Evolutionary conservation across 1,139 yeast genomes (phyloP).

Genomic region (Kodamaea ohmeri): DNA sequence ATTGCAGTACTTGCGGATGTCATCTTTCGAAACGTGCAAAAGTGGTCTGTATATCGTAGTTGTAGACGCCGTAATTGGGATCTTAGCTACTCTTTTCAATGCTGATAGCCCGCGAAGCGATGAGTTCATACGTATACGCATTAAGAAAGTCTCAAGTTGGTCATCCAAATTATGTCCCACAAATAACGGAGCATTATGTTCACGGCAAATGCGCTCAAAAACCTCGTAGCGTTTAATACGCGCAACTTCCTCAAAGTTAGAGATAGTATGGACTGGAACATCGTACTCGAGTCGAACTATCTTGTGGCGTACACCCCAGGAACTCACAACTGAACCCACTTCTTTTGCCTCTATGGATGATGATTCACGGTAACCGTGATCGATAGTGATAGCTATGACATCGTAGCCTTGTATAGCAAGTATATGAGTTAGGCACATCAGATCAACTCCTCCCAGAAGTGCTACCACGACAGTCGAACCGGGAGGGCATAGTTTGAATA

Average conservation of each 20-base stretch:
- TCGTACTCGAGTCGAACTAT: slow-evolving; percentile 36
- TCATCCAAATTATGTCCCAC: slow-evolving; percentile 73
- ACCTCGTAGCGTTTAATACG: slow-evolving; percentile 50
- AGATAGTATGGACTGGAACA: slow-evolving; percentile 22
- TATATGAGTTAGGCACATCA: slow-evolving; percentile 62
- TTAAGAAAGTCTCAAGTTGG: slow-evolving; percentile 66
- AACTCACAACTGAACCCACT: slow-evolving; percentile 33
- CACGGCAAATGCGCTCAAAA: slow-evolving; percentile 36
- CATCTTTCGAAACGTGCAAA: slow-evolving; percentile 41
- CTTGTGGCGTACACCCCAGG: slow-evolving; percentile 43
- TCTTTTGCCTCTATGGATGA: slow-evolving; percentile 48
- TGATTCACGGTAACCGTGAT: slow-evolving; percentile 51
- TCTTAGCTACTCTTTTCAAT: slow-evolving; percentile 18
- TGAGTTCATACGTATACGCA: slow-evolving; percentile 54
- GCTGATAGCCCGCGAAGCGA: slow-evolving; percentile 59
- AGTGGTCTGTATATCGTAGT: slow-evolving; percentile 50
- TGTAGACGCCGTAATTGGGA: slow-evolving; percentile 3
- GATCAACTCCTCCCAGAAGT: slow-evolving; percentile 80
- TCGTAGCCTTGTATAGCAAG: slow-evolving; percentile 29
- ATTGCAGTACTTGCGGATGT: slow-evolving; percentile 47
- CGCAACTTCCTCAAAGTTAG: slow-evolving; percentile 57
- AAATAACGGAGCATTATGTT: slow-evolving; percentile 34
- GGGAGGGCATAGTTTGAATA: not conserved
- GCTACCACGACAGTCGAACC: slow-evolving; percentile 36
- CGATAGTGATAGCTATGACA: slow-evolving; percentile 54